Base-by-base conservation (phyloP, 192 early-diverging fungal species). In the Rhizoclosmatium sp. region DNA sequence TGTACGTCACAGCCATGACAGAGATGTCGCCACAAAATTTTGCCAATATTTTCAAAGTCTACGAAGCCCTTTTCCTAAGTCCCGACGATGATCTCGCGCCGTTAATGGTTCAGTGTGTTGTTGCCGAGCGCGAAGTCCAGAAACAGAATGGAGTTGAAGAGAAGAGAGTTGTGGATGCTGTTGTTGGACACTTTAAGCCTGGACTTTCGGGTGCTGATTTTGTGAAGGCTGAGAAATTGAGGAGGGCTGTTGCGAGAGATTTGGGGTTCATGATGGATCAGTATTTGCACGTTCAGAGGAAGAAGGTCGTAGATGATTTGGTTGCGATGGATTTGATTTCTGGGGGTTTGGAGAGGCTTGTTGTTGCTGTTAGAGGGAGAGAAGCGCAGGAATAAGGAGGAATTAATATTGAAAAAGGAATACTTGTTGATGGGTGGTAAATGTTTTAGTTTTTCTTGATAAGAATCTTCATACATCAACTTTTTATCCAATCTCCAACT, bases 1-100 rank as follows among this genome's bases (percentile, higher is more conserved):
- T 79, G 12, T 79, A 79, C 46, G 78, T 79, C 4, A 71, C 65
- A 4, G 51, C 51, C 54, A 79, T 79, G 78, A 71, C 56, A 2
- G 16, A 70, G 16, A 14, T 79, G 2, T 46, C 46, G 31, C 23
- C 12, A 12, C 2, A 61, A 2, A 79, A 71, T 44, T 79, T 80
- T 42, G 61, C 61, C 40, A 54, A 54, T 40, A 72, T 80, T 54
- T 80, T 60, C 59, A 9, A 39, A 61, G 46, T 45, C 5, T 73
- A 79, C 47, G 10, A 71, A 12, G 5, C 23, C 31, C 3, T 59
- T 0, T 21, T 62, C 10, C 44, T 23, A 31, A 61, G 21, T 40
- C 21, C 16, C 3, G 78, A 58, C 10, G 78, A 79, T 40, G 78
- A 79, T n/a, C 46, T 79, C 16, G 59, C 78, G 3, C 78, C 78